Evolutionary conservation across 2,329 filamentous ascomycete genomes (phyloP).

Genomic region (Ophiocordyceps polyrhachis-furcata): DNA sequence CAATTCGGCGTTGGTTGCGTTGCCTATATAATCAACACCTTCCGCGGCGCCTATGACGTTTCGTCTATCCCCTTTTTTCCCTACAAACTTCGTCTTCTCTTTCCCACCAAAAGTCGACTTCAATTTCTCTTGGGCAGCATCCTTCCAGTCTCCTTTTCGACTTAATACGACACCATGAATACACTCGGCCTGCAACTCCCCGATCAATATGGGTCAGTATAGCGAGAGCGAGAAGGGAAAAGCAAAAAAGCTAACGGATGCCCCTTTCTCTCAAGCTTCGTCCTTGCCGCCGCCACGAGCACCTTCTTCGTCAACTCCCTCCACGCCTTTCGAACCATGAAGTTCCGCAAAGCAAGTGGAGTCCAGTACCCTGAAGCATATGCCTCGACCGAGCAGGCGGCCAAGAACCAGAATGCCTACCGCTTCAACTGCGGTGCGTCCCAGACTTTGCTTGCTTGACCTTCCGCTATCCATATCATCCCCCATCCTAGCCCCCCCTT

Average conservation of each 20-base stretch:
- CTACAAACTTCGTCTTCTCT: neutral
- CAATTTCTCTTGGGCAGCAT: too few relatives aligned
- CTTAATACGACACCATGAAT: slow-evolving; percentile 16
- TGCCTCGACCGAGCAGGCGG: slow-evolving; percentile 32
- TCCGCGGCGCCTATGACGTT: neutral
- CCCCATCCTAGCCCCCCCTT: slow-evolving; percentile 1
- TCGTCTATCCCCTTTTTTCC: neutral
- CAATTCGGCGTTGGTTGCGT: neutral
- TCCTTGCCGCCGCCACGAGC: slow-evolving; percentile 36
- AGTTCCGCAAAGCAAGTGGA: slow-evolving; percentile 31
- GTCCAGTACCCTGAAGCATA: slow-evolving; percentile 40
- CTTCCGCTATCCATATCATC: slow-evolving; percentile 1
- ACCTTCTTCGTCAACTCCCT: slow-evolving; percentile 38
- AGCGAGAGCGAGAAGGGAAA: neutral
- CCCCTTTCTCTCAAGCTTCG: slow-evolving; percentile 27
- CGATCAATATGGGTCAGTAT: slow-evolving; percentile 29
- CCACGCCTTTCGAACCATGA: slow-evolving; percentile 28
- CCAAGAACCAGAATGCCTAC: slow-evolving; percentile 33
- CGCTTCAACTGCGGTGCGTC: slow-evolving; percentile 42
- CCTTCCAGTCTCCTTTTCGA: too few relatives aligned
- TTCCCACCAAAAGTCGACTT: too few relatives aligned
- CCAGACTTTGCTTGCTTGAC: too few relatives aligned
- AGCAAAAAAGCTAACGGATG: neutral
- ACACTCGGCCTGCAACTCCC: slow-evolving; percentile 24
- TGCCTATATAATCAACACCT: neutral